These are phyloP conservation scores for Colletotrichum gloeosporioides DNA, from an alignment of 2,329 filamentous ascomycete species.

Conservation along the genomic window DNA sequence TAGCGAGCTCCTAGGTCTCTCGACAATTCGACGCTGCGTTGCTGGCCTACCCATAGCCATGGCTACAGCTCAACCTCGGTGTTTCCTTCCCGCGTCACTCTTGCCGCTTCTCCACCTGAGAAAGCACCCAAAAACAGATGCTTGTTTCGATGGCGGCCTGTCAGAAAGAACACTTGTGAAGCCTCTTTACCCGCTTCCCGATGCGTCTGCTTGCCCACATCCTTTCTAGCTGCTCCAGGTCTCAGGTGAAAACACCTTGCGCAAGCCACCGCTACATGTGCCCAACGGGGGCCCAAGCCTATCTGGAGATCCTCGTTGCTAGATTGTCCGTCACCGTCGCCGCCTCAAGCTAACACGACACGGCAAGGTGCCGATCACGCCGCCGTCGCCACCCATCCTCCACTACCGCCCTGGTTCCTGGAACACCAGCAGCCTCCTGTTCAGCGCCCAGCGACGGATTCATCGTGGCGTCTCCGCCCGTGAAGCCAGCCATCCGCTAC, in stretches of 20 bases:
- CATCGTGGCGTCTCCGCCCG: neutral
- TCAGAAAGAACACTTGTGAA: slow-evolving; percentile 5
- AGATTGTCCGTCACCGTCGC: neutral
- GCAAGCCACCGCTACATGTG: slow-evolving; percentile 10
- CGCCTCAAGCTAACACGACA: neutral
- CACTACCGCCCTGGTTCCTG: neutral
- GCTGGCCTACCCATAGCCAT: neutral
- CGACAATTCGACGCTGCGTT: neutral
- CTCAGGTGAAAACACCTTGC: slow-evolving; percentile 15
- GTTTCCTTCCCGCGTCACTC: neutral
- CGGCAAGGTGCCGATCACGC: neutral
- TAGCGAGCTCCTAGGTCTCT: neutral
- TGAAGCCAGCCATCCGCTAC: neutral
- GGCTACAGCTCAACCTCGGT: neutral
- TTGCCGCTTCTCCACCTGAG: neutral
- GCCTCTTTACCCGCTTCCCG: neutral
- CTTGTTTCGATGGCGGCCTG: neutral
- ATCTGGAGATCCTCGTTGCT: neutral
- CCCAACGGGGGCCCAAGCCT: neutral
- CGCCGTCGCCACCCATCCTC: neutral
- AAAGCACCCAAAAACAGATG: neutral
- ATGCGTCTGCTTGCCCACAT: neutral
- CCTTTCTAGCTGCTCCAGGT: neutral
- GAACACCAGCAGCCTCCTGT: neutral
- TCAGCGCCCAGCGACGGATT: neutral